Conservation (phyloP, 768 basidiomycete genomes). For the Auricularia heimuer region DNA sequence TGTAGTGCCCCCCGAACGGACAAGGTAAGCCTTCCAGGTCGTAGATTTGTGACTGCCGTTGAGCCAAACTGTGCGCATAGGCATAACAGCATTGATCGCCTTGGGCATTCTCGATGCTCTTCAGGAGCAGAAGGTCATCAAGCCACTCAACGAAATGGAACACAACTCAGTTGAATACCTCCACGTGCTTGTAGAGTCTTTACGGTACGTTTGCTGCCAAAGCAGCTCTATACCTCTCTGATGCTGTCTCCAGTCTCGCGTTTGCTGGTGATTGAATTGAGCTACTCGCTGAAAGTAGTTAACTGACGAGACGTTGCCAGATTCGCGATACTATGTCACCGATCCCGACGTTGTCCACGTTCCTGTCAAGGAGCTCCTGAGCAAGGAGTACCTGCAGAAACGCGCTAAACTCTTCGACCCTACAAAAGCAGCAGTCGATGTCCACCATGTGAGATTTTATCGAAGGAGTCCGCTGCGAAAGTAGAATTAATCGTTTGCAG, state of each 20-base stretch:
- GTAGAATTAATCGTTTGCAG: conserved; percentile 25
- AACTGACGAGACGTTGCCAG: conserved; percentile 26
- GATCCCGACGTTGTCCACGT: conserved; percentile 75
- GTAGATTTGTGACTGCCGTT: neutral
- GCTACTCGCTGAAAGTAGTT: too few species aligned
- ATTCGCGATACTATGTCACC: conserved; percentile 83
- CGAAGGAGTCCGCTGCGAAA: conserved; percentile 2
- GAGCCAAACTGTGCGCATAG: conserved; percentile 22
- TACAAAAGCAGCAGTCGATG: conserved; percentile 46
- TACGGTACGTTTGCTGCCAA: conserved; percentile 23
- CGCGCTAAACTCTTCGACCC: conserved; percentile 78
- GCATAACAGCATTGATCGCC: conserved; percentile 86
- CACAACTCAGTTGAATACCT: conserved; percentile 88
- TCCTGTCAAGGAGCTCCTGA: conserved; percentile 74
- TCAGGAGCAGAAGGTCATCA: conserved; percentile 60
- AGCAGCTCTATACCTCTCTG: too few species aligned
- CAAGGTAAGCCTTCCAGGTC: conserved; percentile 44
- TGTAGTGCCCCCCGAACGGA: conserved; percentile 89
- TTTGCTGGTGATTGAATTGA: conserved; percentile 50
- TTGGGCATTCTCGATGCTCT: conserved; percentile 87
- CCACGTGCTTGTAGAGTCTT: conserved; percentile 75
- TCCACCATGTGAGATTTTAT: conserved; percentile 47
- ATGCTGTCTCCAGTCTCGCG: conserved; percentile 19
- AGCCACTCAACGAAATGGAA: conserved; percentile 66
- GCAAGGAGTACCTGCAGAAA: conserved; percentile 78